phyloP scores from a whole-genome alignment of 768 basidiomycete genomes.

The Leccinum uliginosum region DNA sequence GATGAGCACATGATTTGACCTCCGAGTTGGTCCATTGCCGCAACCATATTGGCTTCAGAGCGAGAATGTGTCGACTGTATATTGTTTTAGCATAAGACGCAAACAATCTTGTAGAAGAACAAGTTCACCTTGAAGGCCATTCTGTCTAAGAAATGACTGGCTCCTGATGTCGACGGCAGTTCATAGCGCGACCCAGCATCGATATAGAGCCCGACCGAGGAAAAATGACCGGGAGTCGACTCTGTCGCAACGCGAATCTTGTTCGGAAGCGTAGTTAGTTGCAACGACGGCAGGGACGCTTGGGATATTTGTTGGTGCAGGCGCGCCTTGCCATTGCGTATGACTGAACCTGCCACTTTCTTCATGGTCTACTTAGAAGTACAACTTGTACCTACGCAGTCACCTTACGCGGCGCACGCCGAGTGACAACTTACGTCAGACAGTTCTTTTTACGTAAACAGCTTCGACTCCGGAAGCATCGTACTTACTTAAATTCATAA shows the following conservation, averaged over 20 bases:
- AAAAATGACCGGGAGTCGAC: slow-evolving; percentile 88
- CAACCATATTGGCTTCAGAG: slow-evolving; percentile 73
- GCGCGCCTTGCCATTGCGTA: slow-evolving; percentile 32
- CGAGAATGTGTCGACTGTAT: slow-evolving; percentile 70
- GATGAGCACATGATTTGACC: slow-evolving; percentile 91
- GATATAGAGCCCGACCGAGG: slow-evolving; percentile 88
- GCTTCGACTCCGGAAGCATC: background rate
- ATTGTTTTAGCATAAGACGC: slow-evolving; percentile 1
- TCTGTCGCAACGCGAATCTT: slow-evolving; percentile 91
- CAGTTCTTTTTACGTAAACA: background rate
- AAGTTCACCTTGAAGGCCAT: slow-evolving; percentile 89
- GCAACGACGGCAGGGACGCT: slow-evolving; percentile 35
- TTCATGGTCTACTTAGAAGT: slow-evolving; percentile 31
- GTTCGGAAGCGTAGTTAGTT: slow-evolving; percentile 85
- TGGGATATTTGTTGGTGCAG: slow-evolving; percentile 26
- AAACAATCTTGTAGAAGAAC: background rate
- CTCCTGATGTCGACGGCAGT: slow-evolving; percentile 63
- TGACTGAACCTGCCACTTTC: slow-evolving; percentile 34
- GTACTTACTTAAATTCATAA: too few relatives aligned
- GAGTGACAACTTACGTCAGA: slow-evolving; percentile 4
- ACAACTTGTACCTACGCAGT: background rate
- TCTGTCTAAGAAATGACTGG: slow-evolving; percentile 89
- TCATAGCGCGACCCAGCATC: slow-evolving; percentile 95
- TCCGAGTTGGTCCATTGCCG: slow-evolving; percentile 77
- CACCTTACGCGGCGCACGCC: background rate